phyloP scores from a whole-genome alignment of 2,329 filamentous ascomycete genomes.

The Thelonectria rubi region DNA sequence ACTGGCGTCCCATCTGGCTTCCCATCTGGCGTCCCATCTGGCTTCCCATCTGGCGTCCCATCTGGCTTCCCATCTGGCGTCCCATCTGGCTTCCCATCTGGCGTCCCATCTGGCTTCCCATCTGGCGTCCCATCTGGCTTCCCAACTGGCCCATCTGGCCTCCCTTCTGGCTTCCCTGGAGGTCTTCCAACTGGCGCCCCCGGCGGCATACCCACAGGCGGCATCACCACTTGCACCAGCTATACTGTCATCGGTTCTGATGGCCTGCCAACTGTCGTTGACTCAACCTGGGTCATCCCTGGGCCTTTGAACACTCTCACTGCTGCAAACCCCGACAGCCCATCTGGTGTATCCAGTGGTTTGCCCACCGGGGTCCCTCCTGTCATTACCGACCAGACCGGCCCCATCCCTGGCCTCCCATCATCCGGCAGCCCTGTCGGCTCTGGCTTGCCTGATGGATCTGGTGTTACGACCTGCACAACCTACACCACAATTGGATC shows the following conservation, averaged over 20 bases:
- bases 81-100: background rate
- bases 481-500: conserved; percentile 38
- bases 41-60: conserved; percentile 16
- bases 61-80: conserved; percentile 18
- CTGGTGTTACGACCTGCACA: conserved; percentile 35
- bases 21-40: conserved; percentile 17
- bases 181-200: conserved; percentile 18
- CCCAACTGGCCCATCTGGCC: conserved; percentile 6
- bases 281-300: conserved; percentile 46
- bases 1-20: conserved; percentile 12
- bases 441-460: conserved; percentile 19
- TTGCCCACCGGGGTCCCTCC: conserved; percentile 31
- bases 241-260: conserved; percentile 42
- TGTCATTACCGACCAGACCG: conserved; percentile 20
- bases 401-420: conserved; percentile 15
- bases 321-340: conserved; percentile 17
- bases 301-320: conserved; percentile 36
- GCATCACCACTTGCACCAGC: conserved; percentile 42
- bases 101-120: conserved; percentile 2
- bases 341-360: conserved; percentile 29
- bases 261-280: conserved; percentile 43
- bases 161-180: background rate
- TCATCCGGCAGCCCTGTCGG: conserved; percentile 14
- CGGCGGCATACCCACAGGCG: background rate
- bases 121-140: conserved; percentile 5